A percentile compares a stretch with the other conserved stretches of the same genome.
phyloP scores from a whole-genome alignment of 805 yeast genomes.

The Kluyveromyces dobzhanskii region DNA sequence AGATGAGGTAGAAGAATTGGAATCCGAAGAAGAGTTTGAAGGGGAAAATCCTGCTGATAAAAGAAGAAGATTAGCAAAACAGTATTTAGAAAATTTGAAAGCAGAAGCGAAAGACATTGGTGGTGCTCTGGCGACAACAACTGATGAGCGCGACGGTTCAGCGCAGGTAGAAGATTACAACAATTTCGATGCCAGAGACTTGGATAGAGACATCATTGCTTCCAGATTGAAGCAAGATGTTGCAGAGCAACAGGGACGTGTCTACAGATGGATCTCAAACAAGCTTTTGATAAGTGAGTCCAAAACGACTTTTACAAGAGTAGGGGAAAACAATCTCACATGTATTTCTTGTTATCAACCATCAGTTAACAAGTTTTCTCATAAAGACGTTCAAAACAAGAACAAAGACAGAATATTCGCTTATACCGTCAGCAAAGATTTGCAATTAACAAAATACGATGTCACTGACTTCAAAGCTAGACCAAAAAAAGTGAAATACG shows the following conservation, averaged over 20 bases:
- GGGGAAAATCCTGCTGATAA: slow-evolving; percentile 85
- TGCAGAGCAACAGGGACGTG: slow-evolving; percentile 79
- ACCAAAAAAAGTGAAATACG: slow-evolving; percentile 58
- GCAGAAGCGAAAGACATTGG: slow-evolving; percentile 42
- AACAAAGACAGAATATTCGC: slow-evolving; percentile 48
- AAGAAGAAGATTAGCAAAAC: slow-evolving; percentile 88
- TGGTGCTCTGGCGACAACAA: slow-evolving; percentile 6
- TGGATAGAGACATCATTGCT: slow-evolving; percentile 79
- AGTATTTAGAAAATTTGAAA: slow-evolving; percentile 74
- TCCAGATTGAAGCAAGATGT: slow-evolving; percentile 79
- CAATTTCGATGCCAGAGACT: slow-evolving; percentile 80
- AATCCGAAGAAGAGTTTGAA: slow-evolving; percentile 64
- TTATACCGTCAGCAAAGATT: slow-evolving; percentile 77
- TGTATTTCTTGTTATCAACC: slow-evolving; percentile 31
- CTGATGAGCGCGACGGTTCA: slow-evolving; percentile 12
- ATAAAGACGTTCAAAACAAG: slow-evolving; percentile 30
- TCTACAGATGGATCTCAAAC: slow-evolving; percentile 60
- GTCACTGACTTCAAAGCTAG: slow-evolving; percentile 43
- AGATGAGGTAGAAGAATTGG: slow-evolving; percentile 34
- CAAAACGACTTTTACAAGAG: slow-evolving; percentile 40
- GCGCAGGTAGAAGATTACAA: slow-evolving; percentile 28
- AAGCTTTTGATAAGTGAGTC: slow-evolving; percentile 36
- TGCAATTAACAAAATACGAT: slow-evolving; percentile 75
- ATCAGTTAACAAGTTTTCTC: slow-evolving; percentile 25
- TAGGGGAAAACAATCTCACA: slow-evolving; percentile 54